A percentile compares a stretch with the other conserved stretches of the same genome.
phyloP scores from a whole-genome alignment of 805 yeast species.

The Clavispora asparagi region DNA sequence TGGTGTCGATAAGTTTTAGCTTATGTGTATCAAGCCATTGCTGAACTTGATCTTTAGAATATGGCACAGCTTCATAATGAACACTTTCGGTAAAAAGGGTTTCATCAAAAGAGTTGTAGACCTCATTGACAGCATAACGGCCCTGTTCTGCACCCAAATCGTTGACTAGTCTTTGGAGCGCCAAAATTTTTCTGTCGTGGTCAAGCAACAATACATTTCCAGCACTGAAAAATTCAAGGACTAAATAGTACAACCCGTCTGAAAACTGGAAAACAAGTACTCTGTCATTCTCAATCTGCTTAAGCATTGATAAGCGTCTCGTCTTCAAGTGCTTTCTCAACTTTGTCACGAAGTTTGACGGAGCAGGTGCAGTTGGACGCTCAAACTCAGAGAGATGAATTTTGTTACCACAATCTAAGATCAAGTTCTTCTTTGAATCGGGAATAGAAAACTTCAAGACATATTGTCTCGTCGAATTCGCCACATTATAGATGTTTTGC shows the following conservation, averaged over 20 bases:
- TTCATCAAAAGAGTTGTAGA: constrained; percentile 57
- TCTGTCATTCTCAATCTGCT: constrained; percentile 76
- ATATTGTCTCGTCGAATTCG: constrained; percentile 66
- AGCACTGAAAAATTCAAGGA: constrained; percentile 89
- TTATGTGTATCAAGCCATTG: constrained; percentile 38
- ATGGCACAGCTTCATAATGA: constrained; percentile 12
- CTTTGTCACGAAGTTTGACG: constrained; percentile 81
- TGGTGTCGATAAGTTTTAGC: constrained; percentile 14
- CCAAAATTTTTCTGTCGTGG: constrained; percentile 56
- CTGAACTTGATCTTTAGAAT: constrained; percentile 25
- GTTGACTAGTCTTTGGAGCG: constrained; percentile 73
- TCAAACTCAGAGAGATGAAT: constrained; percentile 75
- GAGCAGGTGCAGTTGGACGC: constrained; percentile 74
- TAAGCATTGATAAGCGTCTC: constrained; percentile 65
- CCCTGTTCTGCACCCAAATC: constrained; percentile 58
- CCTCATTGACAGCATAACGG: constrained; percentile 69
- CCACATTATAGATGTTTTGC: constrained; percentile 79
- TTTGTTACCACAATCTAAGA: constrained; percentile 84
- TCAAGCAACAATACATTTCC: constrained; percentile 85
- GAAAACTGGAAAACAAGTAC: constrained; percentile 80
- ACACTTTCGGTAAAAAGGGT: constrained; percentile 33
- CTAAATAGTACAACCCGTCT: constrained; percentile 73
- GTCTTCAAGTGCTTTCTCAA: constrained; percentile 82
- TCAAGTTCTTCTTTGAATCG: constrained; percentile 69
- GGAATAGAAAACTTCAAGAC: constrained; percentile 77